Evolutionary conservation across 345 rosid genomes (phyloP).

Genomic region (Gossypium raimondii): DNA sequence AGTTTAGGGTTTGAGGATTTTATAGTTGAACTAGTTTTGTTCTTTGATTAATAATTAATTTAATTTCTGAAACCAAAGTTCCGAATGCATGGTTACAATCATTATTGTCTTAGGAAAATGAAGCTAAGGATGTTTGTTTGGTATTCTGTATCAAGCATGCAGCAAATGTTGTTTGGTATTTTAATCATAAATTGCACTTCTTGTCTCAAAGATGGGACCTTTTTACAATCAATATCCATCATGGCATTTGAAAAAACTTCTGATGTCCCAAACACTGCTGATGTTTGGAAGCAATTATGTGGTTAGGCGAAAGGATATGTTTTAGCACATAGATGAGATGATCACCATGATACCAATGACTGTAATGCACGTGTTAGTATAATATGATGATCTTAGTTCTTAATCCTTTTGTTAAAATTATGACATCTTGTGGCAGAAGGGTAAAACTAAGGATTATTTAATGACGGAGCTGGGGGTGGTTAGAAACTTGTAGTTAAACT

Average conservation of each 20-base stretch:
- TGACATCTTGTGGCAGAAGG: background rate
- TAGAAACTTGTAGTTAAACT: background rate
- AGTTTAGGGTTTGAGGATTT: slow-evolving; percentile 4
- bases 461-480: background rate
- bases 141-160: background rate
- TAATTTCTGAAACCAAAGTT: background rate
- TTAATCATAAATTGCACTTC: background rate
- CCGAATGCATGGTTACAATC: background rate
- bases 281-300: background rate
- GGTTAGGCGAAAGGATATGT: background rate
- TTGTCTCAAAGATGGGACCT: background rate
- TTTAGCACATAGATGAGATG: background rate
- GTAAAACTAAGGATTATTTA: background rate
- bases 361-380: background rate
- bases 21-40: background rate
- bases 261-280: background rate
- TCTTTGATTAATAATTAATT: background rate
- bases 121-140: slow-evolving; percentile 10
- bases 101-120: background rate
- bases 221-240: background rate
- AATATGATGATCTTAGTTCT: background rate
- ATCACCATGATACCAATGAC: background rate
- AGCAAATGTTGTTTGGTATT: background rate
- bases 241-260: background rate
- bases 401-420: background rate